Conservation (phyloP, 805 yeast species). For the Lipomyces yamanashiensis region DNA sequence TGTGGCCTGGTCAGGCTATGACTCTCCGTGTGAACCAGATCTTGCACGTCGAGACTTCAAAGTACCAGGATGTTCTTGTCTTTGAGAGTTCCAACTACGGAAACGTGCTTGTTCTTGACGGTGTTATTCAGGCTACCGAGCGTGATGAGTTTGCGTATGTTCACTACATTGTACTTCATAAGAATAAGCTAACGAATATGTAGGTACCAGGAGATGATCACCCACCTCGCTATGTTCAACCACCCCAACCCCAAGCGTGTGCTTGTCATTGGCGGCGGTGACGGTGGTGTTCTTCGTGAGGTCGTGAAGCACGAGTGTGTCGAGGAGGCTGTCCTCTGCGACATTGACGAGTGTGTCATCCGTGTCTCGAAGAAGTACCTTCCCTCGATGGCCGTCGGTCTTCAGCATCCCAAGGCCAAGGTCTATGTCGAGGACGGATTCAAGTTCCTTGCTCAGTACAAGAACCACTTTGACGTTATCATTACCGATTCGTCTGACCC, state of each 20-base stretch:
- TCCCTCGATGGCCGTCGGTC: conserved; percentile 85
- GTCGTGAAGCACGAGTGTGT: conserved; percentile 85
- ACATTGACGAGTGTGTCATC: conserved; percentile 87
- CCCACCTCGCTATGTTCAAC: conserved; percentile 88
- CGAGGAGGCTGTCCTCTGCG: conserved; percentile 89
- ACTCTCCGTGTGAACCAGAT: conserved; percentile 84
- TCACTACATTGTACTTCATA: too few relatives aligned
- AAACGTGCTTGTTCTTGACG: conserved; percentile 91
- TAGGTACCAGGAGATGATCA: conserved; percentile 92
- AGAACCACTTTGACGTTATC: conserved; percentile 89
- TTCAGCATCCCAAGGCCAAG: conserved; percentile 84
- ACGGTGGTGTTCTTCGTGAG: conserved; percentile 97
- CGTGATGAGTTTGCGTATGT: conserved; percentile 85
- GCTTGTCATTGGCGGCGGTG: conserved; percentile 97
- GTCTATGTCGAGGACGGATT: conserved; percentile 97
- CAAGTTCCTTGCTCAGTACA: conserved; percentile 83
- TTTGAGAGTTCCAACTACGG: conserved; percentile 94
- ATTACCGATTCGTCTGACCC: conserved; percentile 98
- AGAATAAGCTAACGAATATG: too few relatives aligned
- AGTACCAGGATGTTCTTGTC: conserved; percentile 91
- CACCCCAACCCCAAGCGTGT: conserved; percentile 95
- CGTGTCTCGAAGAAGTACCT: conserved; percentile 82
- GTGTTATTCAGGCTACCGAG: conserved; percentile 94
- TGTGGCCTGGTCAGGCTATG: conserved; percentile 99
- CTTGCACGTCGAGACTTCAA: conserved; percentile 80